phyloP scores from a whole-genome alignment of 1,284 basidiomycete genomes.

The Ceratobasidium sp. region DNA sequence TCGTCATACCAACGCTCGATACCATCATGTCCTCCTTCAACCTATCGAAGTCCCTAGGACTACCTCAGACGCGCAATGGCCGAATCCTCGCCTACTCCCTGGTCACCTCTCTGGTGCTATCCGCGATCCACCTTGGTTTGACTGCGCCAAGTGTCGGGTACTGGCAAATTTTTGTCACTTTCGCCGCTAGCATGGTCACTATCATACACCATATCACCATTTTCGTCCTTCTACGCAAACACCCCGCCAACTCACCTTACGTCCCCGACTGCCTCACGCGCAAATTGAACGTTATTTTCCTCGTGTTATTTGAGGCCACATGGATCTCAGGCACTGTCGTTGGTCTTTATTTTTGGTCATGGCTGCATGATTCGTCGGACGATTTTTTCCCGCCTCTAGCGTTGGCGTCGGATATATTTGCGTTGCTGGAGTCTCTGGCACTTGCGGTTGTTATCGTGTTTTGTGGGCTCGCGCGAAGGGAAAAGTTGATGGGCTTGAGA shows the following conservation, averaged over 20 bases:
- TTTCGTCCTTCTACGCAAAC: constrained; percentile 2
- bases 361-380: not conserved
- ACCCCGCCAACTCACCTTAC: not conserved
- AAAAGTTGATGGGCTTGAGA: not conserved
- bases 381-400: not conserved
- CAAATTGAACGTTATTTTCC: not conserved
- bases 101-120: too few relatives aligned
- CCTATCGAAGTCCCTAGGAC: not conserved
- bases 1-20: too few relatives aligned
- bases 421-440: not conserved
- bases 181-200: not conserved
- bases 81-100: too few relatives aligned
- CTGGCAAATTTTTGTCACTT: not conserved
- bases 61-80: not conserved
- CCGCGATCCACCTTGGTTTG: too few relatives aligned
- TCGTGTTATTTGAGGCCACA: not conserved
- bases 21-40: too few relatives aligned
- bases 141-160: not conserved
- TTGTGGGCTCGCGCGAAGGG: constrained; percentile 1
- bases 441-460: not conserved
- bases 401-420: constrained; percentile 1
- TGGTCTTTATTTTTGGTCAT: constrained; percentile 6
- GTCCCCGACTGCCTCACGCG: constrained; percentile 9
- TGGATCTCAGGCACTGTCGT: constrained; percentile 1
- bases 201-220: constrained; percentile 25